Base-by-base conservation (phyloP, 108 stramenopile species). In the Skeletonema costatum region DNA sequence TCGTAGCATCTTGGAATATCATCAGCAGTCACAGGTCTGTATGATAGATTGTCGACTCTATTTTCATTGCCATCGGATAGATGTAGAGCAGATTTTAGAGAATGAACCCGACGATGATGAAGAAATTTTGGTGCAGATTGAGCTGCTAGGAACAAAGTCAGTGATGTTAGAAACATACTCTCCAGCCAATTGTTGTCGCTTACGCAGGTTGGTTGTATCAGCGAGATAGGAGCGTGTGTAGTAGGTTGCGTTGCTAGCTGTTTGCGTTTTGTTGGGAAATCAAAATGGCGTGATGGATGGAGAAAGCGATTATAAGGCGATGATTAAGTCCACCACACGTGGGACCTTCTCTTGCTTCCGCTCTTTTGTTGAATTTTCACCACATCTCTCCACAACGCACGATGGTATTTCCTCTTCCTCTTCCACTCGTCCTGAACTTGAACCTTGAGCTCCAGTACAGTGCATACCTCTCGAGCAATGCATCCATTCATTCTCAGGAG, bases 1-100 rank as follows among this genome's bases (percentile, higher is more conserved):
- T 71, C 81, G 13, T 73, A 75, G 46, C 85, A 86, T 35, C 16
- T 33, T 7, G 81, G 62, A 38, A 86, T 75, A n/a, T 86, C 85
- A 33, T 82, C 67, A 9, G 56, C 7, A 3, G 36, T 56, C 12
- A 81, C 75, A 19, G 39, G 31, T 21, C 80, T 67, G 61, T 81
- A 85, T 9, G 67, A 68, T 33, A 29, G 4, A 10, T 25, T 25
- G 21, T 9, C 21, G 9, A 25, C 10, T 9, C 10, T 25, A 25
- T 56, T 25, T 25, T 56, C 53, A 46, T n/a, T 56, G 53, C 53
- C 21, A 21, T 56, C 53, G 25, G 53, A n/a, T 56, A 56, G 7
- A 2, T 56, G 53, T 25, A 56, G 21, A 56, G 25, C 53, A 4
- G 53, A 29, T 56, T 8, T 56, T 6, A 25, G 53, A 56, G 21